Evolutionary conservation across 2,329 filamentous ascomycete genomes (phyloP), one percentile per base, ranked within the genome.

Genomic region (Fusarium setosum): DNA sequence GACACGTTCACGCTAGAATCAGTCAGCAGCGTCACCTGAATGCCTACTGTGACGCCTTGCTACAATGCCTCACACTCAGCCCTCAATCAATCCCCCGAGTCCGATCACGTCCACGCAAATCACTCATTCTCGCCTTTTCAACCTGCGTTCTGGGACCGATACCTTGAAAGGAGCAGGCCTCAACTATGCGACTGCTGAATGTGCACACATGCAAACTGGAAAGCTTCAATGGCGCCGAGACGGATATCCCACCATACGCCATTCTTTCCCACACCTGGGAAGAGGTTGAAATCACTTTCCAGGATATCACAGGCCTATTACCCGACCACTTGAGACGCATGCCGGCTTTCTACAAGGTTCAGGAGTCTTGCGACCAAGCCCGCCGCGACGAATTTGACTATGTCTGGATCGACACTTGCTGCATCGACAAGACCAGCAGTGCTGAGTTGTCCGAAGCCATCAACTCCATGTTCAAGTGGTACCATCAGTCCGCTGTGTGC

Each of bases 231-330:
- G 63, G 67, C 8, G 50, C 31, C 26, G 59, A 66, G 17, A 44
- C 17, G 0, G 53, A 67, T 5, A 57, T 62, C 7, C 72, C 72
- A 8, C 54, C 51, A 0, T 80, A 79, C 44, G 75, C 72, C 1
- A 79, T 79, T 20, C 67, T 80, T 1, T 79, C 76, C 9, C 77
- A 79, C 37, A 77, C 74, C 1, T 79, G 77, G 76, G 71, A 58
- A 2, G 48, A 63, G 3, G 66, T 70, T 4, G 76, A 79, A 52
- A 69, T 77, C 4, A 64, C 56, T 3, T 74, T 75, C 18, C 65
- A 74, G n/a, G 72, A 77, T 18, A 24, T 72, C 13, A 59, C 63
- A 11, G 44, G 51, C 9, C 29, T 34, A 4, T 13, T 45, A 3
- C 13, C 49, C 1, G 31, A 32, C 7, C 12, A 44, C 1, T 32